Percentiles rank a stretch among this genome's conserved stretches.
Evolutionary conservation across 768 basidiomycete species (phyloP).

Genomic region (Tremella fuciformis): DNA sequence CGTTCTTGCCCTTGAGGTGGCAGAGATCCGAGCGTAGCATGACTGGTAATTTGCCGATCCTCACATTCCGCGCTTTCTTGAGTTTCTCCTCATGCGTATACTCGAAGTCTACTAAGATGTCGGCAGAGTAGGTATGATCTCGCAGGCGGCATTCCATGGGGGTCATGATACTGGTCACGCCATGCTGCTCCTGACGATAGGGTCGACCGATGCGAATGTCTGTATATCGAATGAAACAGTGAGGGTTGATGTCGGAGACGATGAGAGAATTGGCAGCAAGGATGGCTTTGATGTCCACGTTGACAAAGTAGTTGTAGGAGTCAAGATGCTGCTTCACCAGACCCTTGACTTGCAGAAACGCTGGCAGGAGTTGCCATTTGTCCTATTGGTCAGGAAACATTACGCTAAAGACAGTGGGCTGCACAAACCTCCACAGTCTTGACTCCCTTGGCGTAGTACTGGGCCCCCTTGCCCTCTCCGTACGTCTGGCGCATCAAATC

Average conservation of each 20-base stretch:
- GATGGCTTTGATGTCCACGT: slow-evolving; percentile 94
- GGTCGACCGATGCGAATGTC: slow-evolving; percentile 93
- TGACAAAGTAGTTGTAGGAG: slow-evolving; percentile 98
- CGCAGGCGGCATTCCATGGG: slow-evolving; percentile 96
- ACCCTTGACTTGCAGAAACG: slow-evolving; percentile 95
- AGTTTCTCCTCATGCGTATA: slow-evolving; percentile 90
- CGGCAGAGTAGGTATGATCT: slow-evolving; percentile 90
- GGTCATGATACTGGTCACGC: slow-evolving; percentile 76
- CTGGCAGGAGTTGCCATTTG: slow-evolving; percentile 96
- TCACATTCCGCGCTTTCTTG: slow-evolving; percentile 75
- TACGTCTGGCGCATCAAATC: slow-evolving; percentile 43
- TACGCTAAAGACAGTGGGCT: not conserved
- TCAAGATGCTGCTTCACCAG: slow-evolving; percentile 99
- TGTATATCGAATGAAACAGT: slow-evolving; percentile 91
- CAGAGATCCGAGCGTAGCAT: slow-evolving; percentile 97
- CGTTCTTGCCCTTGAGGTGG: slow-evolving; percentile 71
- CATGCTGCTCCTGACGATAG: slow-evolving; percentile 54
- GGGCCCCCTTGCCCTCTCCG: slow-evolving; percentile 57
- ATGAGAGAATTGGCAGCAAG: slow-evolving; percentile 55
- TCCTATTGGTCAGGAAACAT: slow-evolving; percentile 61
- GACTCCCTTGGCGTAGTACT: slow-evolving; percentile 73
- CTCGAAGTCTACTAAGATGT: slow-evolving; percentile 87
- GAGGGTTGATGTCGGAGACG: slow-evolving; percentile 90
- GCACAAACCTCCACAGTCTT: slow-evolving; percentile 78
- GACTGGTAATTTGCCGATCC: slow-evolving; percentile 87